A percentile compares a stretch with the other conserved stretches of the same genome.
Conservation (phyloP, 176 grass and related monocot species). For the Aegilops sharonensis region DNA sequence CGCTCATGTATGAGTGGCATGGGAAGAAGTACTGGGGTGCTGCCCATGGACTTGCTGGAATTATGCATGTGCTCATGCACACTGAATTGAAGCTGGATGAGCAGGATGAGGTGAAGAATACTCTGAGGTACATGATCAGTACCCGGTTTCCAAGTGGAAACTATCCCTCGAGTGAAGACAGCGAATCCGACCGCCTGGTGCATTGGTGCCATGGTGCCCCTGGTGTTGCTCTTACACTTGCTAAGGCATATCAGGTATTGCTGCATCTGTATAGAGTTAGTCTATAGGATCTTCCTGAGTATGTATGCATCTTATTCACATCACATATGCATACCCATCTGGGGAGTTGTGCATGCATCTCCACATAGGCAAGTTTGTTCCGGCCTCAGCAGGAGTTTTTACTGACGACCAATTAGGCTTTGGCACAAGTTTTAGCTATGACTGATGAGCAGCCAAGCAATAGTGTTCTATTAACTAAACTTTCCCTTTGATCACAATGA, state of each 20-base stretch:
- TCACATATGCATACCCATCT: background rate
- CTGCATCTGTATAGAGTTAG: background rate
- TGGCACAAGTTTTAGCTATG: background rate
- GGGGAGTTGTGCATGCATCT: background rate
- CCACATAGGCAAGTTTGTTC: background rate
- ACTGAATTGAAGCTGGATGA: constrained; percentile 55
- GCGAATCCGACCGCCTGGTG: constrained; percentile 51
- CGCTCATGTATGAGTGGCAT: constrained; percentile 87
- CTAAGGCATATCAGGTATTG: constrained; percentile 70
- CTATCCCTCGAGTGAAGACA: constrained; percentile 71
- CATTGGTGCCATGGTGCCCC: constrained; percentile 98
- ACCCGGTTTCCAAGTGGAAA: constrained; percentile 75
- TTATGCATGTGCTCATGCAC: constrained; percentile 86
- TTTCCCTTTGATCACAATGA: background rate
- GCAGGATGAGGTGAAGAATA: constrained; percentile 68
- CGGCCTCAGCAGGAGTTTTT: background rate
- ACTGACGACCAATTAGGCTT: background rate
- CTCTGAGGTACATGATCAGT: constrained; percentile 76
- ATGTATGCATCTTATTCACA: background rate
- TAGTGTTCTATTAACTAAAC: background rate
- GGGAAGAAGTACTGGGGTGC: constrained; percentile 90
- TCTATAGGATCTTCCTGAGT: background rate
- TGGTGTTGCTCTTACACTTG: constrained; percentile 72
- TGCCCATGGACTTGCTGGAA: constrained; percentile 84
- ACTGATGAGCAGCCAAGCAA: background rate